A percentile compares a stretch with the other conserved stretches of the same genome.
Conservation (phyloP, 1,284 basidiomycete genomes). For the Prillingera fragicola region DNA sequence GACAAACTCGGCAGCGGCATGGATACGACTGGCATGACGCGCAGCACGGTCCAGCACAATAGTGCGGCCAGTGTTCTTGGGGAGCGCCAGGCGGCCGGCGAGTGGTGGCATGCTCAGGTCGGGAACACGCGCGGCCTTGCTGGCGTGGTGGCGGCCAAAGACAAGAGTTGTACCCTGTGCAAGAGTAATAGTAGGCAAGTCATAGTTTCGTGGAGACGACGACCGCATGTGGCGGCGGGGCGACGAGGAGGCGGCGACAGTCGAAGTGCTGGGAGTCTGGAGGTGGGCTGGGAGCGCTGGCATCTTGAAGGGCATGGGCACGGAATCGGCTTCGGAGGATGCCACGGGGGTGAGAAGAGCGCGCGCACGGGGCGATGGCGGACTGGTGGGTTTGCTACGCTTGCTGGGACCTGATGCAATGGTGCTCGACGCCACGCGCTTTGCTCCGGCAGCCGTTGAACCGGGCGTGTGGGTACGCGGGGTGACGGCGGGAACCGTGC, state of each 20-base stretch:
- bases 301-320: constrained; percentile 21
- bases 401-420: neutral
- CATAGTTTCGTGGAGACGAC: too few relatives aligned
- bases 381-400: constrained; percentile 2
- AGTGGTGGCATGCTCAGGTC: neutral
- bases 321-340: constrained; percentile 15
- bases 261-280: constrained; percentile 39
- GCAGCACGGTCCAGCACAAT: constrained; percentile 39
- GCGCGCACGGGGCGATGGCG: neutral
- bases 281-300: constrained; percentile 17
- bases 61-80: constrained; percentile 15
- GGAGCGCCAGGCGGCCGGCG: constrained; percentile 1
- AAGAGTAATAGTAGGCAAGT: too few relatives aligned
- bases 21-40: constrained; percentile 39
- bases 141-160: constrained; percentile 36
- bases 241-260: constrained; percentile 41
- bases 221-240: constrained; percentile 8
- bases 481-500: constrained; percentile 3
- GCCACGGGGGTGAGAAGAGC: constrained; percentile 20
- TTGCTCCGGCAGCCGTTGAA: neutral
- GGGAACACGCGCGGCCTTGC: neutral
- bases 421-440: constrained; percentile 1
- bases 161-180: constrained; percentile 25
- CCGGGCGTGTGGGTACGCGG: too few relatives aligned
- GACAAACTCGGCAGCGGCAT: constrained; percentile 37